phyloP scores from a whole-genome alignment of 306 rosid species.

The Trifolium fragiferum region DNA sequence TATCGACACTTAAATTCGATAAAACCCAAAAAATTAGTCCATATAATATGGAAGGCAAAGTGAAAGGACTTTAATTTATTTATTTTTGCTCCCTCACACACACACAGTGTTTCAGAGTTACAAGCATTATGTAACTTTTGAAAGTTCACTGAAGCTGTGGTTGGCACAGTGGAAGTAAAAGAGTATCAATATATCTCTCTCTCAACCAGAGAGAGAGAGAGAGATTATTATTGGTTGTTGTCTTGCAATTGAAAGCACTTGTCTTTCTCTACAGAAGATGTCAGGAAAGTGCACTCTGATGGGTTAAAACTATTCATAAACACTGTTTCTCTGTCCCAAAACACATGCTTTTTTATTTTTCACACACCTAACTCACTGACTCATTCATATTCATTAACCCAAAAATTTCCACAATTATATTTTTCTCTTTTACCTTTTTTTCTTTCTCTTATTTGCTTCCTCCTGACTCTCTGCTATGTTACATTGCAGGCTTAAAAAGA shows the following conservation, averaged over 20 bases:
- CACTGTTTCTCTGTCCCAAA: constrained; percentile 62
- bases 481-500: constrained; percentile 42
- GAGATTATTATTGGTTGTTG: neutral
- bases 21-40: no score
- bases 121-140: neutral
- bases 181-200: constrained; percentile 30
- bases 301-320: constrained; percentile 64
- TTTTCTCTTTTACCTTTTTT: constrained; percentile 54
- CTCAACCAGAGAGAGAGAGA: neutral
- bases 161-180: constrained; percentile 50
- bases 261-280: constrained; percentile 51
- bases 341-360: constrained; percentile 65
- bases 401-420: constrained; percentile 44
- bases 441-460: constrained; percentile 48
- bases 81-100: neutral
- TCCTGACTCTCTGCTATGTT: constrained; percentile 44
- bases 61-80: neutral
- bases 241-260: constrained; percentile 67
- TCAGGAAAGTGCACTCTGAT: constrained; percentile 77
- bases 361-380: constrained; percentile 57
- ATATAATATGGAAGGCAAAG: neutral
- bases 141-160: constrained; percentile 15
- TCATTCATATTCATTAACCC: constrained; percentile 57
- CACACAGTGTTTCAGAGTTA: constrained; percentile 1
- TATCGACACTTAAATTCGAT: no score